Base-by-base conservation (phyloP, 2,329 filamentous ascomycete species). In the Diaporthe vaccinii region DNA sequence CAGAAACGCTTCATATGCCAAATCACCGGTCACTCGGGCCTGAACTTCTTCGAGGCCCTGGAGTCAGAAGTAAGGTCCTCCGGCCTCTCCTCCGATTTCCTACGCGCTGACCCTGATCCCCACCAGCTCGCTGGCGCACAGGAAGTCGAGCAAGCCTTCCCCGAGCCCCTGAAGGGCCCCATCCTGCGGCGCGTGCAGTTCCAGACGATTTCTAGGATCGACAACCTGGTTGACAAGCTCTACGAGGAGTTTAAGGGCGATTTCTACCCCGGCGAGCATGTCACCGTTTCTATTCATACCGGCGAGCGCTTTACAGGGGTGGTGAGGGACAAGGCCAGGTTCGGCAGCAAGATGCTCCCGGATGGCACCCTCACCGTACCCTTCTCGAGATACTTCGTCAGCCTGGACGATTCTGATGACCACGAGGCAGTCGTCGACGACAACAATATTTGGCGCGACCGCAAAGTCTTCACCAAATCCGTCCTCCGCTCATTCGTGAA, bases 401-500 rank as follows among this genome's bases (percentile, higher is more conserved):
- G 92, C 79, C 87, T 97, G 41, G 90, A 93, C 73, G 91, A 93
- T 76, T 88, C 89, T 51, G 89, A 89, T 1, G 90, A 91, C 65
- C 90, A 94, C 78, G 95, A 97, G 83, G 93, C 92, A 15, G 87
- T 95, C n/a, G 89, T 97, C 25, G 93, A 96, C 79, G 93, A 95
- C 83, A 88, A 93, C 68, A 93, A 98, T 81, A 93, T 98, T 74
- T 93, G 91, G 77, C 93, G 97, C 77, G 96, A 98, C 82, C 92
- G 95, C 71, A 98, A 96, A 80, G 90, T 95, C 62, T 99, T 98
- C 82, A 98, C 96, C 39, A 98, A 99, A 84, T 93, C 96, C 67
- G 96, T 98, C 83, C 88, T 99, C 55, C 92, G 96, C 46, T 95
- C 95, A 8, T 99, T 98, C 78, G 94, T 99, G 78, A 98, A 98